Conservation (phyloP, 345 rosid species). For the Crucihimalaya himalaica region DNA sequence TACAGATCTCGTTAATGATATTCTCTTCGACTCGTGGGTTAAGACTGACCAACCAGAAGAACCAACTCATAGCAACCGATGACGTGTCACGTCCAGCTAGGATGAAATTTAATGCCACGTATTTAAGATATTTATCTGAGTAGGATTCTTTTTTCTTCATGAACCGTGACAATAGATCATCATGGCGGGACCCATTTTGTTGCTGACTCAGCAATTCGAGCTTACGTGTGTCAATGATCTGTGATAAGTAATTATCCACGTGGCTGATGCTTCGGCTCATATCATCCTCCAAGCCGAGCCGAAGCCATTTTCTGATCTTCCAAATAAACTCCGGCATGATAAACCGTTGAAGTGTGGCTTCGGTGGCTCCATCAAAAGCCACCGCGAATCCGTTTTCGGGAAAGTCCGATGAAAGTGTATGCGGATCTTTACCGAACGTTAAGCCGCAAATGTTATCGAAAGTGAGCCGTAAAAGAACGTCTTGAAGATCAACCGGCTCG, state of each 20-base stretch:
- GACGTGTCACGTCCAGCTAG: constrained; percentile 89
- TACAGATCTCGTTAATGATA: constrained; percentile 58
- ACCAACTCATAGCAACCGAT: constrained; percentile 77
- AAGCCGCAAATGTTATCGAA: constrained; percentile 85
- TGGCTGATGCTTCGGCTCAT: constrained; percentile 59
- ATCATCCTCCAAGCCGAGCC: constrained; percentile 65
- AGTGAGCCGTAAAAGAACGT: constrained; percentile 66
- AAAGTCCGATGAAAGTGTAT: constrained; percentile 54
- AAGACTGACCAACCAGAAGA: constrained; percentile 62
- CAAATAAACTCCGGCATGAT: constrained; percentile 64
- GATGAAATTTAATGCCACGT: constrained; percentile 75
- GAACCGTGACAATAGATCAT: constrained; percentile 73
- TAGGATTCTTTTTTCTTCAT: constrained; percentile 71
- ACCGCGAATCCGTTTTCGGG: constrained; percentile 62
- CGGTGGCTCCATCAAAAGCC: constrained; percentile 79
- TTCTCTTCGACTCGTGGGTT: constrained; percentile 62
- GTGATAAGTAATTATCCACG: constrained; percentile 58
- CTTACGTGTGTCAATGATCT: constrained; percentile 63
- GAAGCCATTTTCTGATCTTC: constrained; percentile 64
- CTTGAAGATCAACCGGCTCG: constrained; percentile 68
- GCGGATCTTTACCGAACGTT: constrained; percentile 74
- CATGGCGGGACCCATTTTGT: constrained; percentile 49
- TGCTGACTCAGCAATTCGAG: constrained; percentile 48
- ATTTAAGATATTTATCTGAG: constrained; percentile 60
- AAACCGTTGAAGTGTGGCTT: constrained; percentile 68